A percentile compares a stretch with the other conserved stretches of the same genome.
These are phyloP conservation scores for Blastocystis sp. DNA, from an alignment of 352 stramenopile genomes.

Conservation along the genomic window DNA sequence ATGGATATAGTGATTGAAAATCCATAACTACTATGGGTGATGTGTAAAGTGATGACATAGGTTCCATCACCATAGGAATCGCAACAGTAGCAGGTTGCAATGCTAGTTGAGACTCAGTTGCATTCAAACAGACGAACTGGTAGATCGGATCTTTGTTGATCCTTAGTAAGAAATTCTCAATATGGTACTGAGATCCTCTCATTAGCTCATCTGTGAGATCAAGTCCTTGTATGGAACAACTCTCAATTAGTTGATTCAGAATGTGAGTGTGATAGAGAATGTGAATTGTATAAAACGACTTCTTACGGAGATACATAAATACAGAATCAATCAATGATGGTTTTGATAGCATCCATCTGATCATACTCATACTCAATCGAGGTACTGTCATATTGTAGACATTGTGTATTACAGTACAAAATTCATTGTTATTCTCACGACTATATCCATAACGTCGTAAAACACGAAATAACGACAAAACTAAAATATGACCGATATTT, in stretches of 20 bases:
- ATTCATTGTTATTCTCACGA: slow-evolving; percentile 49
- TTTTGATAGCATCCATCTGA: background rate
- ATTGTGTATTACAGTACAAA: slow-evolving; percentile 5
- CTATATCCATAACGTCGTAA: slow-evolving; percentile 20
- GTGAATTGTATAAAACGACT: slow-evolving; percentile 35
- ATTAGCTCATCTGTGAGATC: slow-evolving; percentile 39
- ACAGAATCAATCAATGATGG: background rate
- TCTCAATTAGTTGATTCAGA: slow-evolving; percentile 47
- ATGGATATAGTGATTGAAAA: slow-evolving; percentile 98
- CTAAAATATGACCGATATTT: background rate
- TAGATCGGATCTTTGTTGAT: slow-evolving; percentile 33
- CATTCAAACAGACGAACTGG: slow-evolving; percentile 53
- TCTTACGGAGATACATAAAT: slow-evolving; percentile 28
- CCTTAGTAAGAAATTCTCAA: slow-evolving; percentile 48
- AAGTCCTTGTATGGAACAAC: slow-evolving; percentile 38
- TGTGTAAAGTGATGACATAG: slow-evolving; percentile 85
- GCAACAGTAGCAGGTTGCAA: slow-evolving; percentile 80
- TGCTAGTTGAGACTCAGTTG: slow-evolving; percentile 69
- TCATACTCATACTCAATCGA: background rate
- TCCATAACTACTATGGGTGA: slow-evolving; percentile 95
- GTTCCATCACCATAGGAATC: slow-evolving; percentile 87
- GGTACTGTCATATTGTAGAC: slow-evolving; percentile 34
- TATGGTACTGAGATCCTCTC: slow-evolving; percentile 46
- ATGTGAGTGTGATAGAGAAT: slow-evolving; percentile 44
- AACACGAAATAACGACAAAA: slow-evolving; percentile 41